Conservation (phyloP, 306 rosid species). For the Cicer pinnatifidum region DNA sequence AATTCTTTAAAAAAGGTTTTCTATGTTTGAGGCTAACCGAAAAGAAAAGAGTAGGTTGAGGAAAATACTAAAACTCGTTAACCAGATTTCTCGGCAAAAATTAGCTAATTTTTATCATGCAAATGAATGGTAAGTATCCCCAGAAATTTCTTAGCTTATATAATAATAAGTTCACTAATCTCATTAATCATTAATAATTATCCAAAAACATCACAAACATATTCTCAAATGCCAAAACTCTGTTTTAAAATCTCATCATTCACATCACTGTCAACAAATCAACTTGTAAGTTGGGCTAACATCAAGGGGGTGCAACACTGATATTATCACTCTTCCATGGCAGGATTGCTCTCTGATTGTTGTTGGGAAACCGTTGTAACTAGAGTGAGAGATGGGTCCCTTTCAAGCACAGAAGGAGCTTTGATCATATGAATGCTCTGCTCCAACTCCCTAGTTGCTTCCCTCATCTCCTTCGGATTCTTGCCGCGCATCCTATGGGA, state of each 20-base stretch:
- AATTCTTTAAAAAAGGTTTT: no score
- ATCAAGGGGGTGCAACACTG: constrained; percentile 1
- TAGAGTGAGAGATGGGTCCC: constrained; percentile 56
- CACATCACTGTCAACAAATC: neutral
- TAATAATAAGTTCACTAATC: neutral
- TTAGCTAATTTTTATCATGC: no score
- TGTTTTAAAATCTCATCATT: constrained; percentile 20
- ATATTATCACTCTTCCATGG: constrained; percentile 73
- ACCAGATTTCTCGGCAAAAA: no score
- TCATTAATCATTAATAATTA: neutral
- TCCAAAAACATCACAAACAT: constrained; percentile 3
- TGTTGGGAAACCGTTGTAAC: constrained; percentile 50
- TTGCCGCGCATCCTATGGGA: constrained; percentile 60
- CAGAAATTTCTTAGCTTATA: neutral
- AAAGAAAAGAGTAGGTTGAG: no score
- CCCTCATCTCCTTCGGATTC: constrained; percentile 44
- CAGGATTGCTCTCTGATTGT: constrained; percentile 46
- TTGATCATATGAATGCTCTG: constrained; percentile 59
- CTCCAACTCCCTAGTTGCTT: constrained; percentile 58
- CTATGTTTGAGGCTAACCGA: no score
- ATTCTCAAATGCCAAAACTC: constrained; percentile 17
- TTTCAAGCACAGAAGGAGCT: constrained; percentile 55
- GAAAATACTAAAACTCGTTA: no score
- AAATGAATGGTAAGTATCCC: no score
- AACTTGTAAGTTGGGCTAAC: constrained; percentile 2